Percentiles rank a stretch among this genome's conserved stretches.
Evolutionary conservation across 306 rosid species (phyloP).

Genomic region (Malus fusca): DNA sequence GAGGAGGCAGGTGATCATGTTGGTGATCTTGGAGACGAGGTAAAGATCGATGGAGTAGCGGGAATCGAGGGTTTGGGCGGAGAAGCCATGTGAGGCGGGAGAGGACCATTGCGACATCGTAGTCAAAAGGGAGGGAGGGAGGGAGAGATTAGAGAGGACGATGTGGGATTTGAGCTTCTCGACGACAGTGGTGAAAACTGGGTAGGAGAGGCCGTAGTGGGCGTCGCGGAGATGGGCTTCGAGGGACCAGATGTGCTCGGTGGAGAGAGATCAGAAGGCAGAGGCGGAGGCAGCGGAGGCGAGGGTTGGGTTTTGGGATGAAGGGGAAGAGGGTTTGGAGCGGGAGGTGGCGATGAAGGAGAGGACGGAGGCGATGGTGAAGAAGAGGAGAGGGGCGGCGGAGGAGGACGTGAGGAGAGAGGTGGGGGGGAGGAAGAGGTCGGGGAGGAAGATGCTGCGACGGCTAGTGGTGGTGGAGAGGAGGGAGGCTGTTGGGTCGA

Average conservation of each 20-base stretch:
- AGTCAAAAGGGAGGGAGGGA: slow-evolving; percentile 58
- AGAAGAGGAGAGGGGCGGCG: slow-evolving; percentile 88
- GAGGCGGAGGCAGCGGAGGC: slow-evolving; percentile 13
- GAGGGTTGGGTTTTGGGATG: slow-evolving; percentile 6
- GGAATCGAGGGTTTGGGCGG: slow-evolving; percentile 56
- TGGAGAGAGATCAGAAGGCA: slow-evolving; percentile 85
- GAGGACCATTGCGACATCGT: slow-evolving; percentile 90
- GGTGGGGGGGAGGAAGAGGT: slow-evolving; percentile 31
- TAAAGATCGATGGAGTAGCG: slow-evolving; percentile 94
- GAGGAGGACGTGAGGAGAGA: slow-evolving; percentile 79
- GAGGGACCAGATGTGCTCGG: slow-evolving; percentile 94
- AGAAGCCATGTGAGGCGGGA: slow-evolving; percentile 77
- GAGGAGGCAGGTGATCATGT: slow-evolving; percentile 87
- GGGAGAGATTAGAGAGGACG: slow-evolving; percentile 74
- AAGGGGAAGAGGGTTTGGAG: slow-evolving; percentile 19
- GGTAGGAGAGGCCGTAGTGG: slow-evolving; percentile 81
- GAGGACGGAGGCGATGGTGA: slow-evolving; percentile 88
- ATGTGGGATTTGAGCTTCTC: slow-evolving; percentile 88
- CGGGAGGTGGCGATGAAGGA: slow-evolving; percentile 75
- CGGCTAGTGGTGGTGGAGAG: slow-evolving; percentile 31
- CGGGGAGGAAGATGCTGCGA: slow-evolving; percentile 33
- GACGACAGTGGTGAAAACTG: slow-evolving; percentile 79
- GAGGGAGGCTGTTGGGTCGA: slow-evolving; percentile 73
- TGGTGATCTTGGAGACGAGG: slow-evolving; percentile 82
- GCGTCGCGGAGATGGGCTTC: slow-evolving; percentile 90